Percentiles rank a stretch among this genome's conserved stretches.
These are phyloP conservation scores for Musa acuminata DNA, from an alignment of 176 grass and related monocot species.

Conservation along the genomic window DNA sequence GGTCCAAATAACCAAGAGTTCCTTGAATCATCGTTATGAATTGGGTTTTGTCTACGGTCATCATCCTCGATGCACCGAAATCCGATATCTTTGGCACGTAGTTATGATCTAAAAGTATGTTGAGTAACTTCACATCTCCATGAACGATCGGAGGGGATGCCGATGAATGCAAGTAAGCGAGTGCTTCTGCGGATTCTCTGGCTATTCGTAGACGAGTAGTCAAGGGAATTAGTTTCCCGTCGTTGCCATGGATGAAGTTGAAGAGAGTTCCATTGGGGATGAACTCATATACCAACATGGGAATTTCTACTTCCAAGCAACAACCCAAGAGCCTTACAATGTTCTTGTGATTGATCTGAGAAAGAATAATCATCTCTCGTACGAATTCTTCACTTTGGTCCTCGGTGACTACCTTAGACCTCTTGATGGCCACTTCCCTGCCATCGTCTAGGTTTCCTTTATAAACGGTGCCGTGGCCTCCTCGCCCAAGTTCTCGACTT, in stretches of 20 bases:
- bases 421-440: conserved; percentile 39
- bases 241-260: conserved; percentile 41
- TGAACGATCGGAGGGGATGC: conserved; percentile 49
- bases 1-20: conserved; percentile 58
- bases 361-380: conserved; percentile 46
- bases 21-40: conserved; percentile 56
- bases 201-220: conserved; percentile 31
- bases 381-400: conserved; percentile 39
- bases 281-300: conserved; percentile 52
- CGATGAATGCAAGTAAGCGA: conserved; percentile 43
- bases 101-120: conserved; percentile 47
- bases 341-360: conserved; percentile 61
- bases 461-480: conserved; percentile 46
- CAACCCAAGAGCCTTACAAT: conserved; percentile 53
- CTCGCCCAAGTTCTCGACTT: conserved; percentile 24
- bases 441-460: conserved; percentile 38
- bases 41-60: conserved; percentile 36
- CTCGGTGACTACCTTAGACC: conserved; percentile 39
- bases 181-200: conserved; percentile 32
- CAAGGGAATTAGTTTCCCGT: not conserved
- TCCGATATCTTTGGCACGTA: conserved; percentile 43
- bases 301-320: conserved; percentile 53
- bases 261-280: conserved; percentile 53
- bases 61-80: conserved; percentile 48
- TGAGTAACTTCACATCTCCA: conserved; percentile 57